Base-by-base conservation (phyloP, 1,284 basidiomycete species). In the Rugosomyces carneus region DNA sequence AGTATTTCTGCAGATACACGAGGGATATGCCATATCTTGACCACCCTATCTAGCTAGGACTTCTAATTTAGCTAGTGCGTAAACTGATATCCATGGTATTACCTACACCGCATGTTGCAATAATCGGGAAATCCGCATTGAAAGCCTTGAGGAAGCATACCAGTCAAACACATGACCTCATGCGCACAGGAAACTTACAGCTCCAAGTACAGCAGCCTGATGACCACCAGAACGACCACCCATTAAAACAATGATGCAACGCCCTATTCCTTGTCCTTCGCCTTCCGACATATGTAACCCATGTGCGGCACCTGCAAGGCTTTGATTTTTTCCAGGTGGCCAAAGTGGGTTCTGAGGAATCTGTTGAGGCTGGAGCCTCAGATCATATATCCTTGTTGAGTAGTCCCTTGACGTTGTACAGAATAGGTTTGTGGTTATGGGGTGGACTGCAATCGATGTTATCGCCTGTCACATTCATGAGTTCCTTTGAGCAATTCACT, bases 151-250 rank as follows among this genome's bases (percentile, higher is more conserved):
- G n/a, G 24, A 19, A 8, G 36, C 7, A 21, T 37, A 8, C 16
- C 29, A 10, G 16, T 38, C 23, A 44, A 38, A 39, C 13, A 8
- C 32, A 6, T n/a, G 9, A 13, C 8, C 18, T 6, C 18, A 15
- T n/a, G 34, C 24, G 8, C 31, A 59, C 3, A 19, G 13, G 40
- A 8, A 19, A 45, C 78, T 53, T 57, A 84, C 85, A 18, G 82
- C 81, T 47, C 70, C 70, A 2, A 84, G 60, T 8, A 87, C 82
- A 26, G 81, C 79, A 40, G 76, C 82, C 44, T 71, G 60, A 56
- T 89, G 85, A 0, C 85, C 86, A 5, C 83, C 85, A 24, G 84
- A 80, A 42, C 76, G 70, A 6, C 81, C 81, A 2, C 85, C 85
- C 47, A 75, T 73, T 18, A 88, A 65, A 11, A 88, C 69, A 11